Evolutionary conservation across 306 rosid species (phyloP), one percentile per base, ranked within the genome.

Genomic region (Hylodesmum podocarpum): DNA sequence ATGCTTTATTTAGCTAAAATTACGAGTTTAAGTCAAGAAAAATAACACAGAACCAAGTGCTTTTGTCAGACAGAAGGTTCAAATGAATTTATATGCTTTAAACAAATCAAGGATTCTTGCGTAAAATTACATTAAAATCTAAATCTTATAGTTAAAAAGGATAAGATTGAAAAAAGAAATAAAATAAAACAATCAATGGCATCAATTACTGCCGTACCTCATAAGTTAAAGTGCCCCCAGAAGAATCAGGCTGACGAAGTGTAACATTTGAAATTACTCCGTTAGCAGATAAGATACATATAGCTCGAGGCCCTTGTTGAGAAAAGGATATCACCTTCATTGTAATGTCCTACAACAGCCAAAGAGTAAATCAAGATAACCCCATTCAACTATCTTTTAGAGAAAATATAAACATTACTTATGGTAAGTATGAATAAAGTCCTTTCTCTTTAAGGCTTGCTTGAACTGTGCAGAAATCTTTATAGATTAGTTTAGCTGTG

Each of bases 241-340:
- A 90, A 67, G 97, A 89, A 78, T 90, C 93, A 27, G 96, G 97
- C 27, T 90, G 94, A 25, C 89, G 90, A 76, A 94, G 88, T 9
- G 90, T 85, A 55, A 94, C 97, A 80, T 86, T 91, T 11, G 94
- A 87, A 79, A 94, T 82, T 18, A 79, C 83, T 19, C 98, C 98
- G 47, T 49, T 88, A 5, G 96, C 97, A 44, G 98, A 91, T 49
- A 94, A 82, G 73, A 91, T 80, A 66, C 96, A 90, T 76, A 90
- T 85, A 59, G 91, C 96, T 44, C 97, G 90, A n/a, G 94, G 97
- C 18, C 94, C 91, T 90, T 86, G 91, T 72, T 90, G 96, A 39
- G 94, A 82, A 66, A 90, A 85, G 21, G 91, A 83, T 72, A 91
- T 85, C 44, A 94, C 87, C 86, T 87, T 91, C 90, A 82, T 83